Evolutionary conservation across 805 yeast species (phyloP), one percentile per base, ranked within the genome.

Genomic region (Ogataea nitratoaversa): DNA sequence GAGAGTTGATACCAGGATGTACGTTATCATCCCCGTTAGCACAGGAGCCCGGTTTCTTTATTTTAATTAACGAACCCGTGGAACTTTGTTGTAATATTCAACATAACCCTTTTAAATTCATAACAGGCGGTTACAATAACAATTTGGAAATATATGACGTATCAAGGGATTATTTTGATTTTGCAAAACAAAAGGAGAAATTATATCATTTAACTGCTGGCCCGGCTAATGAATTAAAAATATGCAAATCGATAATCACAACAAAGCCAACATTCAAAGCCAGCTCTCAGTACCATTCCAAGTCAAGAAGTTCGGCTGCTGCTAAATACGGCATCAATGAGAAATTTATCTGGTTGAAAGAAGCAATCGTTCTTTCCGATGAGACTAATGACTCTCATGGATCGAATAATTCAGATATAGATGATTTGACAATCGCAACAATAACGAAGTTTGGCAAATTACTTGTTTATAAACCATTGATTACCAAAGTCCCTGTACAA

Each of bases 271-370:
- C 41, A 14, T 56, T 50, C 48, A 53, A 47, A 34, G 56, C 54
- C 5, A 40, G 46, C 13, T 33, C 38, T 5, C 28, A 29, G 6
- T 32, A 23, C 30, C 36, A 30, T 39, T 38, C 47, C 14, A 23
- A 27, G 13, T 30, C 36, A 42, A 43, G 34, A 29, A 34, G 9
- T n/a, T 6, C 13, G 14, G 16, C 6, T 13, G 13, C 30, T 12
- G 16, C 13, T 6, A 29, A 16, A 29, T 29, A 29, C 14, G 31
- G 31, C 5, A 16, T 29, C 6, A 42, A 32, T 17, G 54, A 50
- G 5, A 58, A 55, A 5, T 56, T 57, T 38, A 43, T 52, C 3
- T 57, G 62, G 62, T 42, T 55, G 24, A 53, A 56, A 22, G 58
- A 52, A 18, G 59, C 54, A 5, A 40, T 44, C 2, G 42, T 51